These are phyloP conservation scores for Suhomyces coccinellae DNA, from an alignment of 1,139 yeast species.

Conservation along the genomic window DNA sequence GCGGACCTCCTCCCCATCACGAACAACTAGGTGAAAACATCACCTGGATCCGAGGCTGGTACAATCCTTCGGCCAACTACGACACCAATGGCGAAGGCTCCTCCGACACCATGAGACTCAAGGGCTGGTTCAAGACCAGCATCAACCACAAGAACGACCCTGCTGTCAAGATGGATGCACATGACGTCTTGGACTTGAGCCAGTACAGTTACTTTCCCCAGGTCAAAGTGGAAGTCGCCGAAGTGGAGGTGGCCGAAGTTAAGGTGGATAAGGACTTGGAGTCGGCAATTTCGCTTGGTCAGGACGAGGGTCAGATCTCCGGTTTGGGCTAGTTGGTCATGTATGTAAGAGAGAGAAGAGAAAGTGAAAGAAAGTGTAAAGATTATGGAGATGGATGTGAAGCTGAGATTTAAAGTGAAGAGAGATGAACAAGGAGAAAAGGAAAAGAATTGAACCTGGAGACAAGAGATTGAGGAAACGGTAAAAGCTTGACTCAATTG, in stretches of 20 bases:
- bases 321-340: conserved; percentile 9
- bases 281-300: conserved; percentile 22
- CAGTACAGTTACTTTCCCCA: conserved; percentile 30
- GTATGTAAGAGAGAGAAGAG: too few species aligned
- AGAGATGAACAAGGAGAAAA: too few species aligned
- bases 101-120: conserved; percentile 24
- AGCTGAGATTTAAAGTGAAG: too few species aligned
- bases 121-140: conserved; percentile 43
- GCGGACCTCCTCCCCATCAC: conserved; percentile 15
- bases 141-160: conserved; percentile 20
- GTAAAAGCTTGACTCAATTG: background rate
- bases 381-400: too few species aligned
- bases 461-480: too few species aligned
- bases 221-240: conserved; percentile 8
- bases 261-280: conserved; percentile 18
- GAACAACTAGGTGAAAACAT: conserved; percentile 30
- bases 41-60: conserved; percentile 49
- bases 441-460: too few species aligned
- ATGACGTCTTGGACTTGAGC: conserved; percentile 33
- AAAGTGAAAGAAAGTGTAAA: too few species aligned
- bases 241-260: background rate
- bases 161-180: conserved; percentile 17
- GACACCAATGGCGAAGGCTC: conserved; percentile 17
- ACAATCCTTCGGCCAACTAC: conserved; percentile 28
- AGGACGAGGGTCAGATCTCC: conserved; percentile 24